Percentiles rank a stretch among this genome's conserved stretches.
Evolutionary conservation across 1,284 basidiomycete species (phyloP).

Genomic region (Cutaneotrichosporon sp.): DNA sequence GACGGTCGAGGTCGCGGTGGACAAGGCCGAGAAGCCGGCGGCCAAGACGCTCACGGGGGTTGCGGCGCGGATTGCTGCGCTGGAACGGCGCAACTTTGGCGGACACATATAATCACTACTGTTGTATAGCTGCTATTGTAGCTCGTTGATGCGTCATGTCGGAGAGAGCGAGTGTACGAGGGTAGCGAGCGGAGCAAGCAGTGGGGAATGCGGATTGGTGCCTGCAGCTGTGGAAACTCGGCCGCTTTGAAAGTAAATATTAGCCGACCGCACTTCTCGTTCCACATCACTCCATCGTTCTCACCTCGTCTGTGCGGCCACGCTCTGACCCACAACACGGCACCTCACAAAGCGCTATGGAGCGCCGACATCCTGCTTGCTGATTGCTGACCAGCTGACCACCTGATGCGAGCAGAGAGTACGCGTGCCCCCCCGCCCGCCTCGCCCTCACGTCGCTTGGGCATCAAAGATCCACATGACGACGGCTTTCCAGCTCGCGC

Average conservation of each 20-base stretch:
- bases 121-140: not conserved
- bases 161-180: no score
- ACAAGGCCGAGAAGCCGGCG: slow-evolving; percentile 2
- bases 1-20: slow-evolving; percentile 7
- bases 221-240: no score
- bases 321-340: not conserved
- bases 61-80: slow-evolving; percentile 7
- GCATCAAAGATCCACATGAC: not conserved
- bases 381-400: no score
- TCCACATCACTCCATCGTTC: no score
- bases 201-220: not conserved
- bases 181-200: no score
- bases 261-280: no score
- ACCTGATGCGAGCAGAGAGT: no score
- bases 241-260: no score
- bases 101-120: slow-evolving; percentile 4
- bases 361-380: no score
- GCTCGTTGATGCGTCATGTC: not conserved
- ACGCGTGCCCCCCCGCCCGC: no score
- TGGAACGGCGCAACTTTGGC: slow-evolving; percentile 5
- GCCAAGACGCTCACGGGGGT: slow-evolving; percentile 1
- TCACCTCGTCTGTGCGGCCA: not conserved
- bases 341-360: no score
- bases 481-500: not conserved
- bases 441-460: not conserved